Base-by-base conservation (phyloP, 352 stramenopile genomes). In the Globisporangium echinulatum region DNA sequence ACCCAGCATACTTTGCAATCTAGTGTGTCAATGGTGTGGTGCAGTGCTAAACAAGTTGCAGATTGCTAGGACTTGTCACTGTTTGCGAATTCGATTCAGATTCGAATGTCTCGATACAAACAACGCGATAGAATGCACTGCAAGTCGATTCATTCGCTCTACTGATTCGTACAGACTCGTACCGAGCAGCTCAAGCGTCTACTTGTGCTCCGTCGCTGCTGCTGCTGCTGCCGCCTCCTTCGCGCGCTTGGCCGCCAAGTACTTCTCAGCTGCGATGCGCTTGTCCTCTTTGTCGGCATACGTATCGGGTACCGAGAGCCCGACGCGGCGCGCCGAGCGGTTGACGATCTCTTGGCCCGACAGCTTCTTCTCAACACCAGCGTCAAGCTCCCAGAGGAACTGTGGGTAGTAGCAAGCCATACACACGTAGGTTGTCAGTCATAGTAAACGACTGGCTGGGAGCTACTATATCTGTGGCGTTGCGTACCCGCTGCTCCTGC, bases 331-430 rank as follows among this genome's bases (percentile, higher is more conserved):
- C 25, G 85, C 85, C 19, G 85, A 92, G 15, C 77, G 79, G 60
- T 90, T 73, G 49, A 94, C 82, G 47, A 94, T 87, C 47, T 92
- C 82, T 19, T 88, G 59, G 3, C 76, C 67, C 47, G 75, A 68
- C 13, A 94, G 69, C 57, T 85, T 86, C 56, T 77, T 80, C 58
- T 94, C 85, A 6, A 74, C 43, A 47, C 85, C 85, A 33, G 77
- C 77, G 43, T 94, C 85, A 56, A 94, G 63, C 2, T 79, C 71
- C 85, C 82, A 92, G 53, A 94, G 60, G 58, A 64, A 74, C 81
- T 94, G 52, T 11, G 43, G 52, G 3, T 9, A 8, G 10, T 43
- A 8, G 39, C 39, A 43, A 43, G 39, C 7, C 47, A 62, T 0
- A 60, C 5, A 68, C n/a, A 19, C 48, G n/a, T 3, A 53, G 37